phyloP scores from a whole-genome alignment of 352 stramenopile genomes.

The Phytophthora ramorum region DNA sequence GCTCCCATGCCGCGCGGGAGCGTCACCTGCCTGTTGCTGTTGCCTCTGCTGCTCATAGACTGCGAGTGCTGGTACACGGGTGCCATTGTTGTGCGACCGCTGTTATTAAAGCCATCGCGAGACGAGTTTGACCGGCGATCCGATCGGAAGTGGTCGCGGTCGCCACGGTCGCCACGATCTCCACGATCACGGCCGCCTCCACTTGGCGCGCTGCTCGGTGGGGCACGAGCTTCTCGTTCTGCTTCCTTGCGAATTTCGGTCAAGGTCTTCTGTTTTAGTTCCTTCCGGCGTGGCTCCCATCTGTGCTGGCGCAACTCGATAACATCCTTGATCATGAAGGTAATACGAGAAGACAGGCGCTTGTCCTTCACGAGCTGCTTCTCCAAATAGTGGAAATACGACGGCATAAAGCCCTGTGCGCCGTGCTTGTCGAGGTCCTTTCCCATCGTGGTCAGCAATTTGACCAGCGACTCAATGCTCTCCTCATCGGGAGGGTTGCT shows the following conservation, averaged over 20 bases:
- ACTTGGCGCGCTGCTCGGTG: constrained; percentile 57
- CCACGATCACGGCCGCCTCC: constrained; percentile 40
- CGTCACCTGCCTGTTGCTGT: constrained; percentile 49
- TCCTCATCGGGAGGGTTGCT: constrained; percentile 91
- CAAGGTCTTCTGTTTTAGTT: constrained; percentile 95
- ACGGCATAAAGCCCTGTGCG: constrained; percentile 59
- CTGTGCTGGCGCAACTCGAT: constrained; percentile 93
- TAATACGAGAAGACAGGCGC: constrained; percentile 87
- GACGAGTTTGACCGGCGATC: constrained; percentile 63
- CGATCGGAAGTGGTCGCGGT: constrained; percentile 43
- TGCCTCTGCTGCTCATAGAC: constrained; percentile 55
- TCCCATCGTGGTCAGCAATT: constrained; percentile 92
- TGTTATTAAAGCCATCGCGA: constrained; percentile 64
- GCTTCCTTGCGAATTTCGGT: constrained; percentile 96
- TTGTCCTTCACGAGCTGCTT: constrained; percentile 88
- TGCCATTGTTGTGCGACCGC: constrained; percentile 56
- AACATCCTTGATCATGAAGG: constrained; percentile 96
- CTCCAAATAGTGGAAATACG: constrained; percentile 85
- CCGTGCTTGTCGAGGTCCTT: constrained; percentile 81
- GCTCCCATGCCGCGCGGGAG: constrained; percentile 52
- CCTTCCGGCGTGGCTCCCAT: constrained; percentile 94
- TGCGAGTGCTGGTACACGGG: constrained; percentile 61
- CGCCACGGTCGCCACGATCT: constrained; percentile 9
- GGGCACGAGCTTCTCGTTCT: constrained; percentile 80
- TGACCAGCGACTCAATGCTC: constrained; percentile 96